These are phyloP conservation scores for Solanum gracilifrons DNA, from an alignment of 257 asterid genomes.

Conservation along the genomic window DNA sequence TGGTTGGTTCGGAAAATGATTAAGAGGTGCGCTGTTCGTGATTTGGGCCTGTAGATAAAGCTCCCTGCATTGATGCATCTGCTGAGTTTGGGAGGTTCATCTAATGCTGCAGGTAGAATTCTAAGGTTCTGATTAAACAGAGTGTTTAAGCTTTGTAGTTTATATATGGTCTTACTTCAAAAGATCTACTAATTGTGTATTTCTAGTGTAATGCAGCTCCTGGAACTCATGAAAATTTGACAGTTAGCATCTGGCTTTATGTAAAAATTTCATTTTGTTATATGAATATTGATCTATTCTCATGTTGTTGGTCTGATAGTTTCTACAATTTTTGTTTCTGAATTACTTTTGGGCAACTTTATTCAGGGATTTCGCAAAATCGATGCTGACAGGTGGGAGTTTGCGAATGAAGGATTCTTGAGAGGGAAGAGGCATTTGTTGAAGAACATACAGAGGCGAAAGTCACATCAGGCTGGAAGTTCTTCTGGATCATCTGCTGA, in stretches of 20 bases:
- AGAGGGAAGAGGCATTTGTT: slow-evolving; percentile 60
- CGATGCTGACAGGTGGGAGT: slow-evolving; percentile 75
- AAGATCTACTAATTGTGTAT: slow-evolving; percentile 12
- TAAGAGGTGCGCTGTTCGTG: background rate
- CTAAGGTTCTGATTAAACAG: slow-evolving; percentile 21
- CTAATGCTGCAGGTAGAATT: slow-evolving; percentile 44
- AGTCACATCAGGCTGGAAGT: slow-evolving; percentile 42
- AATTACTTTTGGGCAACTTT: background rate
- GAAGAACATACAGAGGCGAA: slow-evolving; percentile 74
- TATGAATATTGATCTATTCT: background rate
- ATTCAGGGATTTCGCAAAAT: slow-evolving; percentile 74
- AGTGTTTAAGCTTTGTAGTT: background rate
- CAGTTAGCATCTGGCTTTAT: slow-evolving; percentile 9
- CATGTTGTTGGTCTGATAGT: background rate
- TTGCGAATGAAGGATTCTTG: slow-evolving; percentile 54
- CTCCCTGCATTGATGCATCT: slow-evolving; percentile 5
- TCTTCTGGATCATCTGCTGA: slow-evolving; percentile 28
- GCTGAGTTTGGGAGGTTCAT: slow-evolving; percentile 40
- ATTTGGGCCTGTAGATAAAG: slow-evolving; percentile 6
- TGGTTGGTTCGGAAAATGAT: background rate
- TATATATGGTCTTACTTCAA: background rate
- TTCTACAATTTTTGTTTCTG: background rate
- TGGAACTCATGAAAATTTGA: slow-evolving; percentile 10
- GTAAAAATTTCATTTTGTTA: background rate
- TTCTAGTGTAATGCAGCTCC: slow-evolving; percentile 18